A percentile compares a stretch with the other conserved stretches of the same genome.
phyloP scores from a whole-genome alignment of 805 yeast genomes.

The Tetrapisispora phaffii region DNA sequence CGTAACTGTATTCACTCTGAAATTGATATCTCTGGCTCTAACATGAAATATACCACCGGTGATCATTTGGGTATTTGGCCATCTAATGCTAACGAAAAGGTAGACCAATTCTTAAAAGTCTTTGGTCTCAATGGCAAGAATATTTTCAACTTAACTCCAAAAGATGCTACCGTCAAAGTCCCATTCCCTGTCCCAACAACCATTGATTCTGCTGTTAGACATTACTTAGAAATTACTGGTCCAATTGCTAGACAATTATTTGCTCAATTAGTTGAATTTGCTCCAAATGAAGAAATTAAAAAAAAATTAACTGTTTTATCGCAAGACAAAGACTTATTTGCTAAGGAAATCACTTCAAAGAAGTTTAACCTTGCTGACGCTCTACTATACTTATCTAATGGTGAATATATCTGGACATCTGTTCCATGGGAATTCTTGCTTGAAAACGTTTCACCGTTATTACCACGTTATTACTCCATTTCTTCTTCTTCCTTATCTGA shows the following conservation, averaged over 20 bases:
- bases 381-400: constrained; percentile 49
- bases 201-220: constrained; percentile 75
- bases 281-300: constrained; percentile 54
- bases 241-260: constrained; percentile 86
- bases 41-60: constrained; percentile 83
- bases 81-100: constrained; percentile 70
- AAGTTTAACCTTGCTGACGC: constrained; percentile 71
- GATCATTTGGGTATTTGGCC: constrained; percentile 96
- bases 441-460: constrained; percentile 72
- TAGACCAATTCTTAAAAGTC: constrained; percentile 52
- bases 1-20: constrained; percentile 89
- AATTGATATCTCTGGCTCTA: constrained; percentile 66
- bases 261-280: constrained; percentile 63
- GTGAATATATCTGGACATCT: constrained; percentile 49
- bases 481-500: constrained; percentile 80
- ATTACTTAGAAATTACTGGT: constrained; percentile 85
- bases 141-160: constrained; percentile 54
- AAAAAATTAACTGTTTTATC: constrained; percentile 39
- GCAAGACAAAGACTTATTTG: constrained; percentile 59
- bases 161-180: constrained; percentile 56
- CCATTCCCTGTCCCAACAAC: constrained; percentile 78
- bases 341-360: constrained; percentile 48
- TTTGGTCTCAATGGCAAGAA: constrained; percentile 43
- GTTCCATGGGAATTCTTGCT: constrained; percentile 80
- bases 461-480: constrained; percentile 93